Conservation (phyloP, 2,329 filamentous ascomycete genomes). For the Venturia pyrina region DNA sequence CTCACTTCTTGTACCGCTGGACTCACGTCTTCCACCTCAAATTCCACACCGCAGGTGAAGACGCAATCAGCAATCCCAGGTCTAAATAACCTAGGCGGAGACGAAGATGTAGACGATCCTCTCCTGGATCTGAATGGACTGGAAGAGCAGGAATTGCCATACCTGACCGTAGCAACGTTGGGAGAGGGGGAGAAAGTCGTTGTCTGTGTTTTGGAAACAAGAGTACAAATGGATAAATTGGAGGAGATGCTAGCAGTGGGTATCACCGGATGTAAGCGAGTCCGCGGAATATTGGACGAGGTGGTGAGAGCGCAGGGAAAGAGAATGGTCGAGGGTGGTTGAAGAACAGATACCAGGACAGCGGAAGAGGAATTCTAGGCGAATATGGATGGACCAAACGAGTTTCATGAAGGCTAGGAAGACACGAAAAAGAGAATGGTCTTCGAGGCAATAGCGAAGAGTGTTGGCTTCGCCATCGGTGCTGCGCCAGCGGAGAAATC, state of each 20-base stretch:
- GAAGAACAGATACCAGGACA: neutral
- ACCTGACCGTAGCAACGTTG: constrained; percentile 73
- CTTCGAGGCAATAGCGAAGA: neutral
- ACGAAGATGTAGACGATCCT: constrained; percentile 61
- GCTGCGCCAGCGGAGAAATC: too few species aligned
- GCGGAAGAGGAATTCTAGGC: neutral
- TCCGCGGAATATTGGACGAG: constrained; percentile 69
- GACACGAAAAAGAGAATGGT: neutral
- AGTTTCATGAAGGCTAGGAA: too few species aligned
- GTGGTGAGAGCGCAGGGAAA: constrained; percentile 65
- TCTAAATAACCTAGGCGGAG: constrained; percentile 20
- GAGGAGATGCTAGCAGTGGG: constrained; percentile 92
- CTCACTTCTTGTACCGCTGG: constrained; percentile 82
- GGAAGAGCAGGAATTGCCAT: constrained; percentile 82
- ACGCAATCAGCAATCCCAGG: constrained; percentile 18
- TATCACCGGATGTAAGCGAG: constrained; percentile 82
- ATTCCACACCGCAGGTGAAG: constrained; percentile 27
- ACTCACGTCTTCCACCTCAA: constrained; percentile 49
- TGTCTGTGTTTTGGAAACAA: constrained; percentile 76
- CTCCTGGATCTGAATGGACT: constrained; percentile 68
- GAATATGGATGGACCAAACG: too few species aligned
- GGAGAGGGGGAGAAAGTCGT: constrained; percentile 60
- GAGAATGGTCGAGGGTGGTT: constrained; percentile 44
- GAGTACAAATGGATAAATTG: constrained; percentile 69
- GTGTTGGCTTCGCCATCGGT: too few species aligned